Evolutionary conservation across 139 green algal genomes (phyloP).

Genomic region (Chlorella sp.): DNA sequence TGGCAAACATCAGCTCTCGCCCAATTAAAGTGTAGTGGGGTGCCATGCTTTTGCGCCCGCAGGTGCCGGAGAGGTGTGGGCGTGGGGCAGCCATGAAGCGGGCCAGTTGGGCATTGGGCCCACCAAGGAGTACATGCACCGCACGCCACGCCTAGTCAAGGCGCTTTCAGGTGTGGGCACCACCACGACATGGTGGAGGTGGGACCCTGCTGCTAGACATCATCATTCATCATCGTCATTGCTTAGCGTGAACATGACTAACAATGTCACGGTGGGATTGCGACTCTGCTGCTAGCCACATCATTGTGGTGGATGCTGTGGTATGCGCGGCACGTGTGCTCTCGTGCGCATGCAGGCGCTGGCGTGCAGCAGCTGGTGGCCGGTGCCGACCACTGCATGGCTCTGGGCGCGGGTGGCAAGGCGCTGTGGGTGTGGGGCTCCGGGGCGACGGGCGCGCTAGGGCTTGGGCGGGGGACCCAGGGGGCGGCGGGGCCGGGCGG

Average conservation of each 20-base stretch:
- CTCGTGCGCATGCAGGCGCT: neutral
- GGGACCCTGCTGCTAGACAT: no score
- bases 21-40: no score
- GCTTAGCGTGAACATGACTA: no score
- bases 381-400: slow-evolving; percentile 34
- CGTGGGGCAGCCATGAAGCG: slow-evolving; percentile 28
- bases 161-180: slow-evolving; percentile 27
- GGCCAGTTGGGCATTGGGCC: slow-evolving; percentile 41
- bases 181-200: no score
- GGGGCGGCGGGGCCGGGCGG: no score
- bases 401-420: slow-evolving; percentile 24
- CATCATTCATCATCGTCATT: no score
- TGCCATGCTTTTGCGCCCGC: neutral
- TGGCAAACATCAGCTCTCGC: no score
- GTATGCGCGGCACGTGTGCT: no score
- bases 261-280: no score
- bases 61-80: slow-evolving; percentile 34
- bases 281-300: no score
- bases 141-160: slow-evolving; percentile 41
- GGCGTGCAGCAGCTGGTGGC: slow-evolving; percentile 26
- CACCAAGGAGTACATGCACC: slow-evolving; percentile 4
- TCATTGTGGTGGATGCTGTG: no score
- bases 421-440: slow-evolving; percentile 30
- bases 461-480: neutral
- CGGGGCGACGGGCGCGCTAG: neutral